These are phyloP conservation scores for Ophiobolus disseminans DNA, from an alignment of 2,329 filamentous ascomycete genomes.

Conservation along the genomic window DNA sequence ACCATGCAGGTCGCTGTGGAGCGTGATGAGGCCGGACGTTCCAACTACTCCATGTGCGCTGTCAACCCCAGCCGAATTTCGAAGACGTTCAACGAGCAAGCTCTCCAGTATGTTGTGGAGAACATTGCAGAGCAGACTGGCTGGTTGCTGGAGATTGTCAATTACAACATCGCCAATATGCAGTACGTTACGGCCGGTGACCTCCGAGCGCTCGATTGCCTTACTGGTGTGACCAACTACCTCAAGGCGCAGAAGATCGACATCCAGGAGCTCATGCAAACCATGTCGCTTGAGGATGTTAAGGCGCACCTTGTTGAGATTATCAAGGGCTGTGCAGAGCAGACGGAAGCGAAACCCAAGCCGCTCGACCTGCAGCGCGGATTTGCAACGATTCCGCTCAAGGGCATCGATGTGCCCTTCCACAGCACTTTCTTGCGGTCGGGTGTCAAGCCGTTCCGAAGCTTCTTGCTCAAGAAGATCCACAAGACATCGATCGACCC, in stretches of 20 bases:
- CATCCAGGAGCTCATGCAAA: conserved; percentile 89
- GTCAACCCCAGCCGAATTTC: conserved; percentile 98
- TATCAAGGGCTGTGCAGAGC: conserved; percentile 84
- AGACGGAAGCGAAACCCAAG: conserved; percentile 85
- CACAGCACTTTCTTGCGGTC: conserved; percentile 98
- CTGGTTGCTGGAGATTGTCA: conserved; percentile 98
- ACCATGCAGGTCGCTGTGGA: conserved; percentile 99
- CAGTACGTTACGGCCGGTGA: conserved; percentile 74
- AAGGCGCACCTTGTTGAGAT: conserved; percentile 90
- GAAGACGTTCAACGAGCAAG: conserved; percentile 98
- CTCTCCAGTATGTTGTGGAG: conserved; percentile 94
- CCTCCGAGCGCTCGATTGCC: conserved; percentile 69
- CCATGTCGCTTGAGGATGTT: conserved; percentile 85
- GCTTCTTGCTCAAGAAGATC: conserved; percentile 99
- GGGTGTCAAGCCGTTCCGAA: conserved; percentile 98
- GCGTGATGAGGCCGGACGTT: conserved; percentile 88
- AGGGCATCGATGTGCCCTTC: conserved; percentile 98
- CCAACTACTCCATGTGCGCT: conserved; percentile 99
- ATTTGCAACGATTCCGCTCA: conserved; percentile 94
- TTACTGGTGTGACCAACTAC: conserved; percentile 87
- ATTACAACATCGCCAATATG: conserved; percentile 80
- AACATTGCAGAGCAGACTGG: conserved; percentile 92
- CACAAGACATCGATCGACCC: conserved; percentile 99
- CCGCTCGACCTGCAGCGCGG: conserved; percentile 92
- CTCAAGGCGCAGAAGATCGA: conserved; percentile 97